Percentiles rank a stretch among this genome's conserved stretches.
These are phyloP conservation scores for Schizothecium vesticola DNA, from an alignment of 495 filamentous ascomycete species.

Conservation along the genomic window DNA sequence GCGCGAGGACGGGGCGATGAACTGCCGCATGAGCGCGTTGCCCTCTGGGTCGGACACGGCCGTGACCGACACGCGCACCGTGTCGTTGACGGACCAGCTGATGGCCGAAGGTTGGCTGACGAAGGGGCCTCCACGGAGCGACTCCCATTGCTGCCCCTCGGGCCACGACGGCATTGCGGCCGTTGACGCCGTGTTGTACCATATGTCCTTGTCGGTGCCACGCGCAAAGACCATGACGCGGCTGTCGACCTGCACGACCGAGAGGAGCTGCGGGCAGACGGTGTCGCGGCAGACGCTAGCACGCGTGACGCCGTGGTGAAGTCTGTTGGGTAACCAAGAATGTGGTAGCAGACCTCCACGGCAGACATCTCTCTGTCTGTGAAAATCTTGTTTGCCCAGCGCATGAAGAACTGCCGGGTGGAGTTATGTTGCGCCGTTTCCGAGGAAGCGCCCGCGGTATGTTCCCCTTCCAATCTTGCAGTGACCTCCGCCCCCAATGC, in stretches of 20 bases:
- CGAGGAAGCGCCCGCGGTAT: too few species aligned
- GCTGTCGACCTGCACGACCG: not conserved
- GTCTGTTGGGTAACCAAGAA: too few species aligned
- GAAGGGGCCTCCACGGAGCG: conserved; percentile 9
- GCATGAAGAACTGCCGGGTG: too few species aligned
- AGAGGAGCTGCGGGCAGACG: conserved; percentile 10
- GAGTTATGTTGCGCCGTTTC: too few species aligned
- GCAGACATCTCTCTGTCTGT: too few species aligned
- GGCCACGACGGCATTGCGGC: not conserved
- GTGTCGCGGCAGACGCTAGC: conserved; percentile 1
- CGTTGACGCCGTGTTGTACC: conserved; percentile 4
- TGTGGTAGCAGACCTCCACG: too few species aligned
- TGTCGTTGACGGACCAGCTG: not conserved
- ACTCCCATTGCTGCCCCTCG: not conserved
- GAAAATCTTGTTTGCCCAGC: too few species aligned
- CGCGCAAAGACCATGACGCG: conserved; percentile 4
- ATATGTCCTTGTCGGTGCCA: conserved; percentile 6
- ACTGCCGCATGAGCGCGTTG: not conserved
- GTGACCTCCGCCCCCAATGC: too few species aligned
- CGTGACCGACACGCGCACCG: not conserved
- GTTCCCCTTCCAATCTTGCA: too few species aligned
- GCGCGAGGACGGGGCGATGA: not conserved
- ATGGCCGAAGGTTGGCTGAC: conserved; percentile 8
- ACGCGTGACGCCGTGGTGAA: not conserved
- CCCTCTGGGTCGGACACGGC: conserved; percentile 1